phyloP scores from a whole-genome alignment of 78 protist species.

The Salpingoeca rosetta region DNA sequence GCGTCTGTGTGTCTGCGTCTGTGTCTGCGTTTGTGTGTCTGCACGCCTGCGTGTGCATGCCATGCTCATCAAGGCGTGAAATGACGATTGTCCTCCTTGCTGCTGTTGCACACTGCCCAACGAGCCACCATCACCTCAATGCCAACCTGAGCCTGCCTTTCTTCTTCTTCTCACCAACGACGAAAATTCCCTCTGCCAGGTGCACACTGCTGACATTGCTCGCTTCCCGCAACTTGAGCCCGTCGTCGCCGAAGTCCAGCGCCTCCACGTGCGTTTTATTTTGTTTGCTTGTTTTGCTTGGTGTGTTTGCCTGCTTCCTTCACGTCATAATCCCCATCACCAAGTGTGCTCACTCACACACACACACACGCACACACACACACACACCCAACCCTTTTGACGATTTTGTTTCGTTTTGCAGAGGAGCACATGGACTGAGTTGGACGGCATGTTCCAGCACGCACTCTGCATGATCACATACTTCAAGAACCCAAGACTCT shows the following conservation, averaged over 20 bases:
- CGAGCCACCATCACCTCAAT: neutral
- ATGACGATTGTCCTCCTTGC: neutral
- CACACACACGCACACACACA: conserved; percentile 16
- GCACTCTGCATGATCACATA: too few relatives aligned
- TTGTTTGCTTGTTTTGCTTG: too few relatives aligned
- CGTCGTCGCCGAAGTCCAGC: conserved; percentile 1
- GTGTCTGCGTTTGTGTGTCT: too few relatives aligned
- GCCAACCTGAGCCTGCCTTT: too few relatives aligned
- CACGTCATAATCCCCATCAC: neutral
- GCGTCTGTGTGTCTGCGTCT: too few relatives aligned
- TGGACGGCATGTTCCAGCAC: neutral
- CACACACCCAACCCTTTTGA: too few relatives aligned
- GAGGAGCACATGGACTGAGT: neutral
- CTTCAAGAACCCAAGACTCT: too few relatives aligned
- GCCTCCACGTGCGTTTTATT: too few relatives aligned
- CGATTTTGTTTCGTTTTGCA: neutral
- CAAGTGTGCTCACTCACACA: conserved; percentile 4
- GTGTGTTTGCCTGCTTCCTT: too few relatives aligned
- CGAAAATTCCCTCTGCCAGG: too few relatives aligned
- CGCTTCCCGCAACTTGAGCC: conserved; percentile 1
- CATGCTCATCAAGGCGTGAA: neutral
- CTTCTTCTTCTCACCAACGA: too few relatives aligned
- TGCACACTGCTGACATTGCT: neutral
- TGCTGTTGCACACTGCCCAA: neutral
- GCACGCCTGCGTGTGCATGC: conserved; percentile 6